phyloP scores from a whole-genome alignment of 1,139 yeast genomes.

The Saccharomycopsis crataegensis region DNA sequence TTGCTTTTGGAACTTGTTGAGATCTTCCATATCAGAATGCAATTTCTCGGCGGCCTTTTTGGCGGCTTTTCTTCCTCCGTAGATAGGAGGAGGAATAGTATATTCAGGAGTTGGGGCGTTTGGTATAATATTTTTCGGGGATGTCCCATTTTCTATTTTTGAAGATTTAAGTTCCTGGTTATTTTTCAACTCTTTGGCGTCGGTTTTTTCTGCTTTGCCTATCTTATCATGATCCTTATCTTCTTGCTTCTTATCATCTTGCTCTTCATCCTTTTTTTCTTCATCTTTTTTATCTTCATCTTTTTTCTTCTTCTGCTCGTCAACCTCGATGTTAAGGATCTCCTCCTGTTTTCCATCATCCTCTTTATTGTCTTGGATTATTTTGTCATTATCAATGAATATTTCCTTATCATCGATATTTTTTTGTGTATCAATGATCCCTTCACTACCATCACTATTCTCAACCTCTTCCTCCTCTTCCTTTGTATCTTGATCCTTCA shows the following conservation, averaged over 20 bases:
- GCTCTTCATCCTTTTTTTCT: not conserved
- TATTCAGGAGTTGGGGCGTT: no score
- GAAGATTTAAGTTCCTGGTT: not conserved
- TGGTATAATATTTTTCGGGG: not conserved
- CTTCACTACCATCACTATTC: not conserved
- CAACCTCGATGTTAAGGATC: not conserved
- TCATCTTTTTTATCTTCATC: not conserved
- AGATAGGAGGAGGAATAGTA: not conserved
- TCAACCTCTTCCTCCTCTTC: not conserved
- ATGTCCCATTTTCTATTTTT: not conserved
- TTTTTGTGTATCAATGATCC: not conserved
- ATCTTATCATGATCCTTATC: not conserved
- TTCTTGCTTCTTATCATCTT: not conserved
- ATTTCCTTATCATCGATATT: not conserved
- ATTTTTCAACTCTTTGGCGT: not conserved
- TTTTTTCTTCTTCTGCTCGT: not conserved
- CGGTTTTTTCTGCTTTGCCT: not conserved
- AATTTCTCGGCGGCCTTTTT: conserved; percentile 57
- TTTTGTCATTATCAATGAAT: not conserved
- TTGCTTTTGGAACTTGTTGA: conserved; percentile 51
- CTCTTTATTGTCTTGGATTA: not conserved
- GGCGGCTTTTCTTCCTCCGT: conserved; percentile 42
- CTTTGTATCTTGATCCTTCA: not conserved
- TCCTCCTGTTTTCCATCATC: not conserved
- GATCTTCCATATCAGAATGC: conserved; percentile 61